A percentile compares a stretch with the other conserved stretches of the same genome.
Conservation (phyloP, 345 rosid species). For the Triadica sebifera region DNA sequence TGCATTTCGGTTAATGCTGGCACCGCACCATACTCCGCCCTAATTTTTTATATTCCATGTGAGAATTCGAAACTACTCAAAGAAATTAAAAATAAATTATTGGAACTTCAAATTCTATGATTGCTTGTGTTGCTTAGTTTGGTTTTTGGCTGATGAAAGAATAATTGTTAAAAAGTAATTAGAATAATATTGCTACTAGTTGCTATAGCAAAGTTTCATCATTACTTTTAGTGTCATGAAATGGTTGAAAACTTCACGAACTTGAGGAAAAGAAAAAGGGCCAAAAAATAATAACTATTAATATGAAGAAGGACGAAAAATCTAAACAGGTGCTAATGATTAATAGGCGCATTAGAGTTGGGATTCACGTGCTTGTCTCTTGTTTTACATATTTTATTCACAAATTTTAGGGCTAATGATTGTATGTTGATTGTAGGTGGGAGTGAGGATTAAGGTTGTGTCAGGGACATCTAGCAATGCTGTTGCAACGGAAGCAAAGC, state of each 20-base stretch:
- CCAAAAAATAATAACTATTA: no score
- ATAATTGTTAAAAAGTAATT: neutral
- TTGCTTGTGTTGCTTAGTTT: neutral
- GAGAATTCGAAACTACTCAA: neutral
- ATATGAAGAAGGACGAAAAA: neutral
- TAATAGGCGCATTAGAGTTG: neutral
- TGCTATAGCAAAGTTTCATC: neutral
- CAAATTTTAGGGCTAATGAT: conserved; percentile 6
- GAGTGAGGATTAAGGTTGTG: conserved; percentile 68
- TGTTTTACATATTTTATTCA: neutral
- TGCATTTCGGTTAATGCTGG: conserved; percentile 4
- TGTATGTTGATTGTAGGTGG: conserved; percentile 41
- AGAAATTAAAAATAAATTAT: neutral
- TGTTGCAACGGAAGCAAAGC: conserved; percentile 62
- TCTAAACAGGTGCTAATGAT: no score
- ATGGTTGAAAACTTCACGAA: neutral
- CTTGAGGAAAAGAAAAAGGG: neutral
- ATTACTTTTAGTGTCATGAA: neutral
- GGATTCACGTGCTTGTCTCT: neutral
- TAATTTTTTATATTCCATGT: conserved; percentile 2
- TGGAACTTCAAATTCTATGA: neutral
- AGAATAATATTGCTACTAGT: neutral
- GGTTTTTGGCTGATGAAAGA: neutral
- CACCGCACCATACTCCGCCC: neutral
- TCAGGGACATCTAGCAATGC: conserved; percentile 44